Conservation (phyloP, 2,329 filamentous ascomycete species). For the Sporothrix variecibatus region DNA sequence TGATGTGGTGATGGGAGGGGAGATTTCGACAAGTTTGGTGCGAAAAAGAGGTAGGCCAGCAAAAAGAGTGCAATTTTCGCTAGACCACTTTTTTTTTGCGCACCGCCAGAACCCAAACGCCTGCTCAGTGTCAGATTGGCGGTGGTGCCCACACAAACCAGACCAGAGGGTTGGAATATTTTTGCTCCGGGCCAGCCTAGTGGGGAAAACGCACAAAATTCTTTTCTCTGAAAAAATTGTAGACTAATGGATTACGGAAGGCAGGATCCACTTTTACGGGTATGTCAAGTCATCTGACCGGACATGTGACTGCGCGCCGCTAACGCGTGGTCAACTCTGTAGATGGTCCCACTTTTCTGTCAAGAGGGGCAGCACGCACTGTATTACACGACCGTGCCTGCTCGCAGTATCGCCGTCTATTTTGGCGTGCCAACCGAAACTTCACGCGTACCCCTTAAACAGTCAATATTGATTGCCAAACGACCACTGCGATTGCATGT, state of each 20-base stretch:
- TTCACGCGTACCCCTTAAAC: background rate
- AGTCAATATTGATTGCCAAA: background rate
- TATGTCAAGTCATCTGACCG: conserved; percentile 28
- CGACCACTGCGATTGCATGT: background rate
- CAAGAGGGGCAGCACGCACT: background rate
- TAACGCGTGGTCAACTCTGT: conserved; percentile 26
- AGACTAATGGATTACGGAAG: background rate
- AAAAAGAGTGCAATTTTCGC: conserved; percentile 13
- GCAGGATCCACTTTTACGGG: background rate
- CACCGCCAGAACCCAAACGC: background rate
- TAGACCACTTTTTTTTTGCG: conserved; percentile 17
- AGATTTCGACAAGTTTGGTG: conserved; percentile 16
- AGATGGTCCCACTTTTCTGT: conserved; percentile 9
- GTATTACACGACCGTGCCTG: background rate
- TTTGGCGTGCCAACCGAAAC: conserved; percentile 7
- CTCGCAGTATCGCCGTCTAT: background rate
- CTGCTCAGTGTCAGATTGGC: background rate
- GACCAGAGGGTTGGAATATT: conserved; percentile 23
- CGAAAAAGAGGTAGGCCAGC: background rate
- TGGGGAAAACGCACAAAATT: conserved; percentile 29
- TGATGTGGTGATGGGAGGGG: conserved; percentile 36
- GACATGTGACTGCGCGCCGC: conserved; percentile 37
- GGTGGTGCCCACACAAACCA: background rate
- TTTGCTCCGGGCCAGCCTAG: conserved; percentile 18
- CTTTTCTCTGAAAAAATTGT: background rate